These are phyloP conservation scores for Diaporthe sp. DNA, from an alignment of 2,329 filamentous ascomycete species.

Conservation along the genomic window DNA sequence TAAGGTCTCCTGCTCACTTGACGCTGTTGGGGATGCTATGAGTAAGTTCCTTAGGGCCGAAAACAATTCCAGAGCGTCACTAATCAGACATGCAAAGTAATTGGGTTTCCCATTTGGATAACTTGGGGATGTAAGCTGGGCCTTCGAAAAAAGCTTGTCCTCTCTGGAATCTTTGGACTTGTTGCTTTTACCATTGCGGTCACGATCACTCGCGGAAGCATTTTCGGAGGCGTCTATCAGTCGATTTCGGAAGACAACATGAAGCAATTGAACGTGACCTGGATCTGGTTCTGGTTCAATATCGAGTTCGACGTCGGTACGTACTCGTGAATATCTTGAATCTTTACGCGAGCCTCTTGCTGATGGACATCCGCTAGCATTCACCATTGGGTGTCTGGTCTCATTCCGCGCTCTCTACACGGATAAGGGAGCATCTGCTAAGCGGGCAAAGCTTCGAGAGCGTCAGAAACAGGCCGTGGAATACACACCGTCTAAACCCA, in stretches of 20 bases:
- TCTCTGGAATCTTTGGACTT: conserved; percentile 40
- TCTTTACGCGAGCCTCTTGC: background rate
- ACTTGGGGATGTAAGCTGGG: conserved; percentile 39
- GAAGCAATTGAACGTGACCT: conserved; percentile 24
- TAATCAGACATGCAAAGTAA: conserved; percentile 29
- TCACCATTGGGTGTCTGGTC: background rate
- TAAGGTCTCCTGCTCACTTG: background rate
- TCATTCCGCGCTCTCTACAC: background rate
- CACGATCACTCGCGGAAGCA: conserved; percentile 42
- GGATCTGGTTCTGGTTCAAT: conserved; percentile 42
- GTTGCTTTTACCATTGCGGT: conserved; percentile 42
- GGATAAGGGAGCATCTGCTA: background rate
- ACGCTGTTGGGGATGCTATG: background rate
- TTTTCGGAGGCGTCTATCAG: conserved; percentile 39
- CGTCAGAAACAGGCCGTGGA: background rate
- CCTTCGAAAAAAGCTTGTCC: conserved; percentile 40
- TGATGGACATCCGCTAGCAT: background rate
- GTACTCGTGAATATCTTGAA: background rate
- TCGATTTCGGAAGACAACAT: background rate
- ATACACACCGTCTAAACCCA: background rate
- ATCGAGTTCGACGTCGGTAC: conserved; percentile 38
- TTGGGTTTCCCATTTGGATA: conserved; percentile 41
- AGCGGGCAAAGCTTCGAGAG: background rate
- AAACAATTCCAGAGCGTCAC: background rate
- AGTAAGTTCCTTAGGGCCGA: background rate